Conservation (phyloP, 2,329 filamentous ascomycete genomes). For the Hypoxylon sp. region DNA sequence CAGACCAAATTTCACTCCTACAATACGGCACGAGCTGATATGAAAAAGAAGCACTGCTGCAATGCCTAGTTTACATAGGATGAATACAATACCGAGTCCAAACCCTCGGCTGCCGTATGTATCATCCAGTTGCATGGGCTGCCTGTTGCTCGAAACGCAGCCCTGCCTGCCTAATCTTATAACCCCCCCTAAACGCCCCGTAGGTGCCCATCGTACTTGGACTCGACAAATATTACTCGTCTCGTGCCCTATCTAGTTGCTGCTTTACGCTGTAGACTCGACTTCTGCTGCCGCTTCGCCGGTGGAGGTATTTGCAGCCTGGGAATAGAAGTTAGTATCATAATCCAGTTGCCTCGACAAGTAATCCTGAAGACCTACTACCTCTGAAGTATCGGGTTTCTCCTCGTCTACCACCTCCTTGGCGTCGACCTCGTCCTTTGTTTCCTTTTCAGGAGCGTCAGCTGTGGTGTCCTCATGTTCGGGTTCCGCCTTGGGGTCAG, state of each 20-base stretch:
- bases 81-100: slow-evolving; percentile 39
- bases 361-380: slow-evolving; percentile 35
- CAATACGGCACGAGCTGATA: slow-evolving; percentile 29
- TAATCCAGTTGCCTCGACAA: background rate
- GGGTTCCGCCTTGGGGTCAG: slow-evolving; percentile 45
- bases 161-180: slow-evolving; percentile 31
- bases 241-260: background rate
- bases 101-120: slow-evolving; percentile 26
- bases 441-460: slow-evolving; percentile 54
- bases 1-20: slow-evolving; percentile 31
- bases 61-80: slow-evolving; percentile 47
- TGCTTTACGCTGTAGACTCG: slow-evolving; percentile 37
- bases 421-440: slow-evolving; percentile 54
- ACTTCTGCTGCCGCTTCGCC: slow-evolving; percentile 50
- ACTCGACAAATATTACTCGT: background rate
- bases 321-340: slow-evolving; percentile 22
- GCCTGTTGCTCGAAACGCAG: slow-evolving; percentile 15
- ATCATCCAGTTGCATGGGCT: slow-evolving; percentile 19
- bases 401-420: slow-evolving; percentile 43
- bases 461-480: slow-evolving; percentile 50
- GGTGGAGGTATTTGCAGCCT: slow-evolving; percentile 29
- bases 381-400: slow-evolving; percentile 51
- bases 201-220: slow-evolving; percentile 24
- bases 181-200: slow-evolving; percentile 36
- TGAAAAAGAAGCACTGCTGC: slow-evolving; percentile 34